Evolutionary conservation across 352 stramenopile genomes (phyloP), one percentile per base, ranked within the genome.

Genomic region (Globisporangium yorkense): DNA sequence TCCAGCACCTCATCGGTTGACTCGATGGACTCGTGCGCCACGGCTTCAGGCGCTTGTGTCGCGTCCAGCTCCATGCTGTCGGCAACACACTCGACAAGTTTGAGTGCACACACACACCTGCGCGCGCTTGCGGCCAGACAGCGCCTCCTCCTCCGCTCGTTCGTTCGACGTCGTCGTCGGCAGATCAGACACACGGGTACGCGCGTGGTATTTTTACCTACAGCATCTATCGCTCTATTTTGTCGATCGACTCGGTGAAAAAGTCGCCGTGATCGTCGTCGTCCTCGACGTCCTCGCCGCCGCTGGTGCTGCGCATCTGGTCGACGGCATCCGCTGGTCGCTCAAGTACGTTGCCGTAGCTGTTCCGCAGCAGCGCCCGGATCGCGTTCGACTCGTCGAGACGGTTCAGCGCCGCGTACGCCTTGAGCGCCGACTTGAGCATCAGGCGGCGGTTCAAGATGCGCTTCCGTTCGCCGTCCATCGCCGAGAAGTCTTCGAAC

Each of bases 401-500:
- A 3, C 77, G 82, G 12, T 71, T 61, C 35, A 92, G 64, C 27
- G 67, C 59, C 6, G 54, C 68, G 55, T 89, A 92, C 18, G 82
- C 82, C 7, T 64, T 62, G 45, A 77, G 57, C 5, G 76, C 82
- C 2, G 67, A 80, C 55, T 76, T 76, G 16, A 92, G 70, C 74
- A 92, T 89, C 18, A 83, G 72, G 21, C 62, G 71, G 21, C 79
- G 77, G 18, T 58, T 65, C 31, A 89, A 43, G 31, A 86, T 59
- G 43, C 80, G 82, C 58, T 74, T 84, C n/a, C 71, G 67, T 4
- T 89, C 74, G 41, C 79, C 77, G 33, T 92, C 80, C 6, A 72
- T 64, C 18, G 70, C 61, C 5, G 75, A 70, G 54, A 92, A 92
- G 63, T 89, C 82, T 60, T 92, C 82, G 54, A 92, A 89, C 3